Evolutionary conservation across 306 rosid genomes (phyloP).

Genomic region (Trifolium pratense): DNA sequence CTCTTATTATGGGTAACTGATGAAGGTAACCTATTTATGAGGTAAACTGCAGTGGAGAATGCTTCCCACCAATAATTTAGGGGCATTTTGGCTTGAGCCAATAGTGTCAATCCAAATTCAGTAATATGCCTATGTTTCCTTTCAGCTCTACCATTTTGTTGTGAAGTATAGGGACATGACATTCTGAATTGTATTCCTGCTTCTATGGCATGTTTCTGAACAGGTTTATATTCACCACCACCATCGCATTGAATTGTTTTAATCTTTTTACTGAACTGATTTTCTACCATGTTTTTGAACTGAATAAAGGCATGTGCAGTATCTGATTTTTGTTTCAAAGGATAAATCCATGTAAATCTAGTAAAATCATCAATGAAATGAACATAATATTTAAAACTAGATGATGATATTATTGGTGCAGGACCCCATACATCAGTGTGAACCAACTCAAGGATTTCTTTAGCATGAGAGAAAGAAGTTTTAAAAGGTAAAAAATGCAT

Average conservation of each 20-base stretch:
- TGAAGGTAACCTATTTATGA: not conserved
- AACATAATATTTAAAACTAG: too few species aligned
- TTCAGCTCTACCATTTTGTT: not conserved
- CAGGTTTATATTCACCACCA: not conserved
- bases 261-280: not conserved
- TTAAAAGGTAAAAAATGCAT: not conserved
- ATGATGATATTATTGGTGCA: too few species aligned
- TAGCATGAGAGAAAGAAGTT: not conserved
- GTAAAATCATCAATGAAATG: too few species aligned
- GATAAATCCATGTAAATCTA: not conserved
- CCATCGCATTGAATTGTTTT: not conserved
- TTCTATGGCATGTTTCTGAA: not conserved
- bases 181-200: not conserved
- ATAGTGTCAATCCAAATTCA: not conserved
- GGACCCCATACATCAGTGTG: not conserved
- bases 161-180: not conserved
- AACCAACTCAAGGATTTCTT: not conserved
- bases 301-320: too few species aligned
- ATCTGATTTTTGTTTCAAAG: not conserved
- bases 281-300: too few species aligned
- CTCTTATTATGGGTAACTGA: not conserved
- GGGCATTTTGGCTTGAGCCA: conserved; percentile 8
- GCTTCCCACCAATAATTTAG: conserved; percentile 4
- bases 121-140: not conserved
- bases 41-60: not conserved